Conservation (phyloP, 208 protist species). For the Porcisia hertigi region DNA sequence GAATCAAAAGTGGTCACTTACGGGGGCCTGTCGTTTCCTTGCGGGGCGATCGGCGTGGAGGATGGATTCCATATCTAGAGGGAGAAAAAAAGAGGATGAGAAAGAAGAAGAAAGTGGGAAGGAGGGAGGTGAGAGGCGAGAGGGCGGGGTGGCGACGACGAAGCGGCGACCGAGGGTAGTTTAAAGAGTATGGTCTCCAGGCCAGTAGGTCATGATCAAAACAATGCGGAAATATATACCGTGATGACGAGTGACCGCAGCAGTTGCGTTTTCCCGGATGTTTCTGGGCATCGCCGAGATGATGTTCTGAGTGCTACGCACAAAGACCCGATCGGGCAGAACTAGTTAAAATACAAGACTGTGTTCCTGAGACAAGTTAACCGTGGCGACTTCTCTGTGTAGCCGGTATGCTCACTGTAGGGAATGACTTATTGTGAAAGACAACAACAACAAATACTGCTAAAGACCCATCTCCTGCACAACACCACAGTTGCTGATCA, state of each 20-base stretch:
- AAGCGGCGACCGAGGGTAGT: background rate
- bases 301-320: background rate
- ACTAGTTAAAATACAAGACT: background rate
- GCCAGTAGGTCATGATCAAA: background rate
- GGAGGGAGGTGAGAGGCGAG: background rate
- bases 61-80: background rate
- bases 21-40: background rate
- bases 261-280: no score
- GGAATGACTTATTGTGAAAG: background rate
- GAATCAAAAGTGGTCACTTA: background rate
- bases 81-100: no score
- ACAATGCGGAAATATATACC: background rate
- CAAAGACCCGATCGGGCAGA: background rate
- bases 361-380: background rate
- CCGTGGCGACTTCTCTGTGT: background rate
- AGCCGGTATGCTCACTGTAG: background rate
- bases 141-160: background rate
- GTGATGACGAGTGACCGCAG: background rate
- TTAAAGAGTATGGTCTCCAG: background rate
- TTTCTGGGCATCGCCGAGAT: background rate
- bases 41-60: background rate
- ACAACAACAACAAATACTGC: background rate
- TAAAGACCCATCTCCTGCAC: slow-evolving; percentile 43
- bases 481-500: slow-evolving; percentile 78
- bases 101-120: background rate